phyloP scores from a whole-genome alignment of 768 basidiomycete species.

The Phylloporus sp. region DNA sequence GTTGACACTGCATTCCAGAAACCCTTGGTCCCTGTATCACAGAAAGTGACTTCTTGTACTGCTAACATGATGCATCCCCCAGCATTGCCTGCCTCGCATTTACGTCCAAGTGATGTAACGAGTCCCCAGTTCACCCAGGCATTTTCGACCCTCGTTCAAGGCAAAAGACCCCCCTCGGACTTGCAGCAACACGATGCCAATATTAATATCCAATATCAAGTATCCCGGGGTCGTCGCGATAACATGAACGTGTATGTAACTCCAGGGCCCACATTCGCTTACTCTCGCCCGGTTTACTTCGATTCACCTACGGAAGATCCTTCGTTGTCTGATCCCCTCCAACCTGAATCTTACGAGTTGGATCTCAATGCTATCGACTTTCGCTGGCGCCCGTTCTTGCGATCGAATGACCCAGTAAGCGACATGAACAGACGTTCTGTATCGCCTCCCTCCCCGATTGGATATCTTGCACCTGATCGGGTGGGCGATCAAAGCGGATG shows the following conservation, averaged over 20 bases:
- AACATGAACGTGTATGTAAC: slow-evolving; percentile 35
- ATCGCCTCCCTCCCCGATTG: slow-evolving; percentile 1
- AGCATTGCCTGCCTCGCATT: slow-evolving; percentile 7
- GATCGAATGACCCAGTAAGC: slow-evolving; percentile 16
- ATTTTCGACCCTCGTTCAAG: slow-evolving; percentile 7
- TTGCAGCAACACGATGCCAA: slow-evolving; percentile 2
- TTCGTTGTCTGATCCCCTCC: slow-evolving; percentile 35
- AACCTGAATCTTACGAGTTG: slow-evolving; percentile 34
- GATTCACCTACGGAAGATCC: slow-evolving; percentile 51
- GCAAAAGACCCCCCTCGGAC: slow-evolving; percentile 13
- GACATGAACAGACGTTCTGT: not conserved
- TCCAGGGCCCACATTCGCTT: slow-evolving; percentile 41
- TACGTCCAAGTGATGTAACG: slow-evolving; percentile 16
- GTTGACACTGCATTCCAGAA: slow-evolving; percentile 1
- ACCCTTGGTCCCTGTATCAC: slow-evolving; percentile 2
- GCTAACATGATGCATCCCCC: slow-evolving; percentile 9
- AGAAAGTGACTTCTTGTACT: slow-evolving; percentile 6
- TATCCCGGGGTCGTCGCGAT: slow-evolving; percentile 1
- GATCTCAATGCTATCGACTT: slow-evolving; percentile 46
- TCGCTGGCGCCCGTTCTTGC: slow-evolving; percentile 50
- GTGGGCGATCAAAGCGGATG: slow-evolving; percentile 17
- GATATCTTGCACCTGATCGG: slow-evolving; percentile 3
- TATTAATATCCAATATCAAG: slow-evolving; percentile 1
- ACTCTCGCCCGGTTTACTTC: slow-evolving; percentile 39
- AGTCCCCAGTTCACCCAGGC: not conserved